Conservation (phyloP, 176 grass and related monocot species). For the Rhipidocladum racemiflorum region DNA sequence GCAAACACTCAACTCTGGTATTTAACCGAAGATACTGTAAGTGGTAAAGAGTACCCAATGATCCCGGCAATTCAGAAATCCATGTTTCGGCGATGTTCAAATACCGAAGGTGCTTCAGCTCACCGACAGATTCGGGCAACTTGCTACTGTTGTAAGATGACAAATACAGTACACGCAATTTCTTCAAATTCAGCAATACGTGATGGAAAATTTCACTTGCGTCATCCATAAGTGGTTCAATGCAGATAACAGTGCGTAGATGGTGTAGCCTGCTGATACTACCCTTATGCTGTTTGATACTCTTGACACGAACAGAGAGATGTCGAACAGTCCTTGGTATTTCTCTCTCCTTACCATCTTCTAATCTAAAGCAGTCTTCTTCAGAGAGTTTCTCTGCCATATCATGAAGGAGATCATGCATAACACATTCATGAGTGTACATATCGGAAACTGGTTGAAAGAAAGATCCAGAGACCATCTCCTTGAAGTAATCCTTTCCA, state of each 20-base stretch:
- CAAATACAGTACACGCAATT: background rate
- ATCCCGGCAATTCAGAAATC: background rate
- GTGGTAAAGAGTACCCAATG: slow-evolving; percentile 16
- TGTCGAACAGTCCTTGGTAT: background rate
- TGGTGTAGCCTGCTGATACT: background rate
- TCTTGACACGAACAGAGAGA: background rate
- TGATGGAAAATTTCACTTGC: background rate
- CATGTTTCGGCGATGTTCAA: background rate
- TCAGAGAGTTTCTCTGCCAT: too few relatives aligned
- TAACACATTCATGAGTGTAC: too few relatives aligned
- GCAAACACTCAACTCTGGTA: background rate
- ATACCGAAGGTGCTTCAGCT: slow-evolving; percentile 26
- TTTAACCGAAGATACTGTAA: slow-evolving; percentile 3
- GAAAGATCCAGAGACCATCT: too few relatives aligned
- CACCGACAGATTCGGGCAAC: slow-evolving; percentile 3
- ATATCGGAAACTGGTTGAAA: too few relatives aligned
- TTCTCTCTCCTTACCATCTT: background rate
- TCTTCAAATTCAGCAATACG: slow-evolving; percentile 4
- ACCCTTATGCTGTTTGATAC: background rate
- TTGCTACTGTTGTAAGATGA: background rate
- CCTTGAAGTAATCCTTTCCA: too few relatives aligned
- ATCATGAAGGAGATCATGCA: too few relatives aligned
- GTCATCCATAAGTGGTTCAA: background rate
- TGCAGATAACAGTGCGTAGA: slow-evolving; percentile 22
- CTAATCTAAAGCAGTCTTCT: slow-evolving; percentile 29